phyloP scores from a whole-genome alignment of 805 yeast genomes.

The Lipomyces chichibuensis region DNA sequence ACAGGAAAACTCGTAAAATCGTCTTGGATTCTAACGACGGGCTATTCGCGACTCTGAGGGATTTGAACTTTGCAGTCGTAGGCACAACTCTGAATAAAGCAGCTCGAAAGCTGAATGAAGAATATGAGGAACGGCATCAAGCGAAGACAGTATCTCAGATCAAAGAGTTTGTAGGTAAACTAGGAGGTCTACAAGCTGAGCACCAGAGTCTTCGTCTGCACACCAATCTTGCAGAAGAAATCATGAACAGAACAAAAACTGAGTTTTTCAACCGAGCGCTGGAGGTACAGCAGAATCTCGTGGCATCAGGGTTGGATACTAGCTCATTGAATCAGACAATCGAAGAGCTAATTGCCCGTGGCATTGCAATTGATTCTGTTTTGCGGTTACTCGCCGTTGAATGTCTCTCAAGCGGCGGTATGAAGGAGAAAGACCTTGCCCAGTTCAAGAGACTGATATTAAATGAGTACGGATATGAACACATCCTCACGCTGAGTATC shows the following conservation, averaged over 20 bases:
- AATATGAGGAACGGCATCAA: slow-evolving; percentile 62
- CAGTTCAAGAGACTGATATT: slow-evolving; percentile 58
- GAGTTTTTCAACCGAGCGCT: slow-evolving; percentile 51
- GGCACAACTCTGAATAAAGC: slow-evolving; percentile 70
- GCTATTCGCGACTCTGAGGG: slow-evolving; percentile 57
- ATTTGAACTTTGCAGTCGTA: slow-evolving; percentile 75
- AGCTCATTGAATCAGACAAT: slow-evolving; percentile 48
- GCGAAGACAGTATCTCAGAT: slow-evolving; percentile 67
- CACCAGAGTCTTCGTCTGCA: slow-evolving; percentile 71
- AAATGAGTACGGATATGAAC: slow-evolving; percentile 66
- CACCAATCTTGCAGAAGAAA: slow-evolving; percentile 36
- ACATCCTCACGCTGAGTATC: slow-evolving; percentile 53
- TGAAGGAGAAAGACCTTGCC: slow-evolving; percentile 65
- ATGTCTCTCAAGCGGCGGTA: slow-evolving; percentile 67
- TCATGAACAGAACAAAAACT: slow-evolving; percentile 34
- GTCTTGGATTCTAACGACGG: slow-evolving; percentile 49
- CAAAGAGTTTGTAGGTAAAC: slow-evolving; percentile 67
- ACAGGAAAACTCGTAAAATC: slow-evolving; percentile 35
- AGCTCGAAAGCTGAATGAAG: slow-evolving; percentile 71
- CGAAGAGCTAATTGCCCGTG: slow-evolving; percentile 55
- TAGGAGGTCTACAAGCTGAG: slow-evolving; percentile 65
- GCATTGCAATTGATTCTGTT: slow-evolving; percentile 49
- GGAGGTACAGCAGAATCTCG: slow-evolving; percentile 70
- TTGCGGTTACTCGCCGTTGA: slow-evolving; percentile 61
- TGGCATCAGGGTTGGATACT: slow-evolving; percentile 55